Evolutionary conservation across 495 filamentous ascomycete genomes (phyloP), one percentile per base, ranked within the genome.

Genomic region (Neurospora tetrasperma): DNA sequence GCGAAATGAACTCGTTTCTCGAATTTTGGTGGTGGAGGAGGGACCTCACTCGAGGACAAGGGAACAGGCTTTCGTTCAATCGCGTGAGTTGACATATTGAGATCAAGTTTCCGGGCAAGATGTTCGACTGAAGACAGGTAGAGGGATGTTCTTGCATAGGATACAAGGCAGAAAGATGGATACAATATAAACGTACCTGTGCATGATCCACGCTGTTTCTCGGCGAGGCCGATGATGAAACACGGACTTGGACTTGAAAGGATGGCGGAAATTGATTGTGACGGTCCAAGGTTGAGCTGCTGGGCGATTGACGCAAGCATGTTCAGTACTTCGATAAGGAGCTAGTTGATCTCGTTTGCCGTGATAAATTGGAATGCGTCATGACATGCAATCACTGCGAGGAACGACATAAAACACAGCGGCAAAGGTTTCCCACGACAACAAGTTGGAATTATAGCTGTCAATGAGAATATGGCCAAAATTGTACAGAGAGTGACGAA

Each of bases 401-500:
- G 4, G 3, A 20, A 44, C 4, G 11, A 1, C 35, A 39, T 14
- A 9, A 23, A 12, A 20, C 38, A 70, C 54, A 38, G 54, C 23
- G 7, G 54, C 23, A 35, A 66, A 35, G 16, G 6, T 38, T 66
- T 66, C 54, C 54, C 54, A 66, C 6, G 27, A 66, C 54, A 66
- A 35, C 27, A 66, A 35, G 23, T 66, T 16, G 54, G 5, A 66
- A 71, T 59, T 70, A n/a, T 43, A 71, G 69, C 69, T 59, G 27
- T 46, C 41, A 27, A 10, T 40, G 31, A 59, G 70, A 59, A 38
- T 66, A 18, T 71, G 54, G 73, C 71, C 70, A 69, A 71, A 75
- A 72, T 73, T 77, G 46, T 77, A 75, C 75, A 76, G 75, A 77
- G 76, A 74, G 74, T 76, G 75, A 62, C 75, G 70, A 69, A 76